phyloP scores from a whole-genome alignment of 768 basidiomycete genomes.

The Amanita pseudoporphyria region DNA sequence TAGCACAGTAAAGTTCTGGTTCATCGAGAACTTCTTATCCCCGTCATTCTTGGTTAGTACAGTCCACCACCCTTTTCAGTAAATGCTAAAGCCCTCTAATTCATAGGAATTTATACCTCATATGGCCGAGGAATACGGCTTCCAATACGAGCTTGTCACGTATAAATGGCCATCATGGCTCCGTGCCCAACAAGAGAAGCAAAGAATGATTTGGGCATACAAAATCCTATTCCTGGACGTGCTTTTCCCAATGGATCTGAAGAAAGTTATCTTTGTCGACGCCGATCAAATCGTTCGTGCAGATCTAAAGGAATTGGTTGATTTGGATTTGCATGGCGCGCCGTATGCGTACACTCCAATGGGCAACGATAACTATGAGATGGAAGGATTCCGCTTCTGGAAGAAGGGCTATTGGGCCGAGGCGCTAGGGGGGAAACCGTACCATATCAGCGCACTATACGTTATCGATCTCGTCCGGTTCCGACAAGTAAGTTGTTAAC shows the following conservation, averaged over 20 bases:
- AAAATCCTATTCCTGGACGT: conserved; percentile 99
- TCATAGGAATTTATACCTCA: conserved; percentile 87
- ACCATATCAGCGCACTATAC: conserved; percentile 97
- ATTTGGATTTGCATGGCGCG: conserved; percentile 84
- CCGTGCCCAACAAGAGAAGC: conserved; percentile 94
- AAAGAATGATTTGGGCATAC: conserved; percentile 98
- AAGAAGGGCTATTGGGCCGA: conserved; percentile 95
- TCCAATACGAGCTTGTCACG: conserved; percentile 95
- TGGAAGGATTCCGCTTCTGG: conserved; percentile 99
- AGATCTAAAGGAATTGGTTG: conserved; percentile 93
- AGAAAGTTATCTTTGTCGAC: conserved; percentile 98
- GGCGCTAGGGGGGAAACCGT: conserved; percentile 72
- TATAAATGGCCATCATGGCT: conserved; percentile 99
- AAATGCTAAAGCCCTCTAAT: background rate
- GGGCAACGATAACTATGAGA: conserved; percentile 90
- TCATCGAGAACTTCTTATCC: conserved; percentile 98
- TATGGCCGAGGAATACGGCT: conserved; percentile 82
- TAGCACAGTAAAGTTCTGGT: conserved; percentile 98
- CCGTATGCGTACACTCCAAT: conserved; percentile 97
- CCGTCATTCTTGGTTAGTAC: conserved; percentile 82
- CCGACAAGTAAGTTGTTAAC: conserved; percentile 54
- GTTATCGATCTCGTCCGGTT: conserved; percentile 94
- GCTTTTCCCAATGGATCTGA: conserved; percentile 96
- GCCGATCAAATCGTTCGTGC: conserved; percentile 96
- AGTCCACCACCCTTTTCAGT: background rate